phyloP scores from a whole-genome alignment of 2,329 filamentous ascomycete genomes.

The Aspergillus pseudoterreus region DNA sequence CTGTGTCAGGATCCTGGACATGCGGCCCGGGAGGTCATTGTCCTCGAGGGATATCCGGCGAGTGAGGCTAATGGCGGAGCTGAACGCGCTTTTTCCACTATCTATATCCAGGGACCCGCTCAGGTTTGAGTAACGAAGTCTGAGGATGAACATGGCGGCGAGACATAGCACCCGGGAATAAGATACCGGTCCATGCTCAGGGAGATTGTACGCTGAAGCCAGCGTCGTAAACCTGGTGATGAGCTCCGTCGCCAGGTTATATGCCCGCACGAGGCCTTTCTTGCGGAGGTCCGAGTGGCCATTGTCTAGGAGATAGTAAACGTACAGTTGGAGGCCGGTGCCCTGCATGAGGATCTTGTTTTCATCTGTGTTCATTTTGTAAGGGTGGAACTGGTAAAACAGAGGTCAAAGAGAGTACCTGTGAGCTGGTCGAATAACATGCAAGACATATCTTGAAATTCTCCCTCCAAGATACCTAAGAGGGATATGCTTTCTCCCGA shows the following conservation, averaged over 20 bases:
- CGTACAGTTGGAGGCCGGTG: not conserved
- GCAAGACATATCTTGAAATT: not conserved
- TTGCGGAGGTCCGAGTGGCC: not conserved
- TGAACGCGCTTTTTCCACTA: not conserved
- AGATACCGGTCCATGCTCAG: not conserved
- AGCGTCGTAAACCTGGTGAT: not conserved
- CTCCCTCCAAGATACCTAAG: not conserved
- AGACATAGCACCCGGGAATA: not conserved
- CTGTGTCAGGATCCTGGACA: not conserved
- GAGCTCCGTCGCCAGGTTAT: not conserved
- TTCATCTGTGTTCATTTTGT: not conserved
- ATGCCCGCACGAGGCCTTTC: not conserved
- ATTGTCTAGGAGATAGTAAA: not conserved
- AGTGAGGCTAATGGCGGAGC: not conserved
- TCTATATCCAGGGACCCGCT: not conserved
- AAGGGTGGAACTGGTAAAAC: not conserved
- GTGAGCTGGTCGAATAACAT: not conserved
- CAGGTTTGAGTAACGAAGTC: not conserved
- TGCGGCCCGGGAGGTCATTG: not conserved
- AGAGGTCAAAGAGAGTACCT: not conserved
- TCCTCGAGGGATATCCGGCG: not conserved
- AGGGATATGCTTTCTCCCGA: not conserved
- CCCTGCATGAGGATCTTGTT: not conserved
- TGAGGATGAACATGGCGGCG: not conserved
- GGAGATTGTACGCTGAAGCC: not conserved